Evolutionary conservation across 352 stramenopile genomes (phyloP).

Genomic region (Aphanomyces invadans): DNA sequence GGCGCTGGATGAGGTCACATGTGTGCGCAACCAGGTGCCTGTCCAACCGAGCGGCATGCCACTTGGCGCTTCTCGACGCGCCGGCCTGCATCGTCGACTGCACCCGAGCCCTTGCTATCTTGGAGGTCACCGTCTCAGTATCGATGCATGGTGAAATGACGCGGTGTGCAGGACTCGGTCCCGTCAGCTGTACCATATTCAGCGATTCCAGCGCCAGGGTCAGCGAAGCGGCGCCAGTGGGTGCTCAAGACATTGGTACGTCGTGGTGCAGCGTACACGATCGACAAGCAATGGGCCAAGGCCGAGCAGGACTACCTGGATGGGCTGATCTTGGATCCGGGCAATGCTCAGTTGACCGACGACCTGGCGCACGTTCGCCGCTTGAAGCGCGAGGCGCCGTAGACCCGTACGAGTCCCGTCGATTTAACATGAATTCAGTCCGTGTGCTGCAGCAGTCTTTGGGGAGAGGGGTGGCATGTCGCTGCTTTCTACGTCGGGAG

Average conservation of each 20-base stretch:
- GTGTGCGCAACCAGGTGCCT: constrained; percentile 30
- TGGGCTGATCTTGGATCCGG: constrained; percentile 50
- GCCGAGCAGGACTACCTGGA: constrained; percentile 50
- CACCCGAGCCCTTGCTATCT: constrained; percentile 39
- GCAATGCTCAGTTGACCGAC: constrained; percentile 38
- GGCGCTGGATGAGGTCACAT: no score
- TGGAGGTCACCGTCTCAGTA: no score
- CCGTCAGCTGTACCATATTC: constrained; percentile 42
- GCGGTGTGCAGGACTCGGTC: not conserved
- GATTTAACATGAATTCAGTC: no score
- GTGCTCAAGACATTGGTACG: constrained; percentile 71
- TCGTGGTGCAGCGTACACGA: constrained; percentile 44
- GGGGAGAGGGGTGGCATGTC: no score
- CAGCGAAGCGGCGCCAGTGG: constrained; percentile 50
- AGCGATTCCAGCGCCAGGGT: constrained; percentile 42
- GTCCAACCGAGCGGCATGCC: constrained; percentile 68
- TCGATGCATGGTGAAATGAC: no score
- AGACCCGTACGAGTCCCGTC: not conserved
- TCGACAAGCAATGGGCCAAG: constrained; percentile 32
- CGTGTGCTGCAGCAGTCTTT: no score
- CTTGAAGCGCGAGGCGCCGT: not conserved
- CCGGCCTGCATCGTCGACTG: constrained; percentile 56
- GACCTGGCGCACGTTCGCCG: constrained; percentile 41
- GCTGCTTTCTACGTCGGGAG: no score
- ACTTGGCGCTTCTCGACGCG: constrained; percentile 41